These are phyloP conservation scores for Silene coronaria DNA, from an alignment of 179 eudicot species.

Conservation along the genomic window DNA sequence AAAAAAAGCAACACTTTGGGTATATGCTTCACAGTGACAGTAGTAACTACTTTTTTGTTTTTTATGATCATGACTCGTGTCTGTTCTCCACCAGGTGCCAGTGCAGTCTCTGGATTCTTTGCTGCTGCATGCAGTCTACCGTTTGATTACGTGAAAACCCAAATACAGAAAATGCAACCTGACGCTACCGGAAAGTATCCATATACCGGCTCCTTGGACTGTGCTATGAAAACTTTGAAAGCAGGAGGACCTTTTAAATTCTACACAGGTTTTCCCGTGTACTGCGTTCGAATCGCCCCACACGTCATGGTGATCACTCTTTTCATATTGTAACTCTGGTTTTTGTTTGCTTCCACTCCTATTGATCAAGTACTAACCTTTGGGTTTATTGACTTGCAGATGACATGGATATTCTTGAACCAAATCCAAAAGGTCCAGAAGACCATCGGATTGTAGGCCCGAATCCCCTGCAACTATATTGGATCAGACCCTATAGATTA, in stretches of 20 bases:
- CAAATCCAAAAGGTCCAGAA: slow-evolving; percentile 76
- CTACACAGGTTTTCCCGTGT: slow-evolving; percentile 56
- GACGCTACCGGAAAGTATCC: slow-evolving; percentile 48
- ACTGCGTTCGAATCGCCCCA: slow-evolving; percentile 54
- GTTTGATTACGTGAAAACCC: slow-evolving; percentile 43
- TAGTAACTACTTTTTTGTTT: no score
- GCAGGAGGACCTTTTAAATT: slow-evolving; percentile 46
- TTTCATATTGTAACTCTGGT: not conserved
- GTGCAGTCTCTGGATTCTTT: slow-evolving; percentile 47
- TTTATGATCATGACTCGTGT: slow-evolving; percentile 2
- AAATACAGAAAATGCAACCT: slow-evolving; percentile 53
- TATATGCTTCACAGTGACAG: no score
- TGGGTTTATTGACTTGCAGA: slow-evolving; percentile 37
- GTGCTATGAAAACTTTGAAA: slow-evolving; percentile 42
- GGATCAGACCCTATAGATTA: not conserved
- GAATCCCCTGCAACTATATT: not conserved
- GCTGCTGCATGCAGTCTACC: slow-evolving; percentile 57
- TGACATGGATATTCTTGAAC: slow-evolving; percentile 97
- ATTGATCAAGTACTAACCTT: slow-evolving; percentile 17
- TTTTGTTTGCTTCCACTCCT: not conserved
- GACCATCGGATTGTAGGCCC: slow-evolving; percentile 42
- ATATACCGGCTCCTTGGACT: slow-evolving; percentile 45
- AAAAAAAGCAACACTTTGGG: no score
- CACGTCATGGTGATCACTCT: slow-evolving; percentile 47
- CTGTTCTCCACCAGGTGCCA: slow-evolving; percentile 36